Percentiles rank a stretch among this genome's conserved stretches.
Evolutionary conservation across 2,329 filamentous ascomycete species (phyloP).

Genomic region (Phaeosphaeria sp.): DNA sequence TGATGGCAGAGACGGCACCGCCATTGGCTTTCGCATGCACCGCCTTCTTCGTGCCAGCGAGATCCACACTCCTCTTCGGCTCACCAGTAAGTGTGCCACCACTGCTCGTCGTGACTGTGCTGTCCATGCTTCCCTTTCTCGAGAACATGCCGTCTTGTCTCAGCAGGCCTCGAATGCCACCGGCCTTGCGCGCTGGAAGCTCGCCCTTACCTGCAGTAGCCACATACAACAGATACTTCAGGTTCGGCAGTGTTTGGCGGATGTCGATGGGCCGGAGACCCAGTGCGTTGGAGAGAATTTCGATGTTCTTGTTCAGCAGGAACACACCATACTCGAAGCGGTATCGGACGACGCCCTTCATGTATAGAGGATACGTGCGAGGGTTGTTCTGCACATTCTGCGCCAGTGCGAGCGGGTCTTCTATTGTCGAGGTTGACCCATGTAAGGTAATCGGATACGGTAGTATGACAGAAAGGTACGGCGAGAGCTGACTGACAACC

Average conservation of each 20-base stretch:
- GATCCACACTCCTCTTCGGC: conserved; percentile 23
- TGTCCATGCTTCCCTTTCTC: conserved; percentile 44
- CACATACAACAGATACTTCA: conserved; percentile 91
- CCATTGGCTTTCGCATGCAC: conserved; percentile 27
- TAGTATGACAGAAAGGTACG: conserved; percentile 79
- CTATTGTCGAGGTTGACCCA: conserved; percentile 76
- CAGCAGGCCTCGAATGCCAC: conserved; percentile 45
- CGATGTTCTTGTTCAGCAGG: conserved; percentile 94
- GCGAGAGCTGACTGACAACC: conserved; percentile 76
- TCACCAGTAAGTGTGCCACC: conserved; percentile 28
- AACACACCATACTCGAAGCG: conserved; percentile 97
- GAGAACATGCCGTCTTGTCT: conserved; percentile 31
- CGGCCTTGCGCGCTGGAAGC: conserved; percentile 54
- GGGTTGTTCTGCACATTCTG: conserved; percentile 46
- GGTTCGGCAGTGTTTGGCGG: conserved; percentile 87
- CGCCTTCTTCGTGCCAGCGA: conserved; percentile 16
- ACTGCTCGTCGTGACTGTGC: conserved; percentile 36
- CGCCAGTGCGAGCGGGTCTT: conserved; percentile 70
- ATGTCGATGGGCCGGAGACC: conserved; percentile 86
- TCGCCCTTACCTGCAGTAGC: conserved; percentile 79
- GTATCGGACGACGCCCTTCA: conserved; percentile 75
- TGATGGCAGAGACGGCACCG: conserved; percentile 8
- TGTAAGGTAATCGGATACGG: conserved; percentile 79
- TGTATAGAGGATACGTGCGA: conserved; percentile 76
- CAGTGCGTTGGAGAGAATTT: conserved; percentile 68